These are phyloP conservation scores for Tuber brumale DNA, from an alignment of 495 filamentous ascomycete species.

Conservation along the genomic window DNA sequence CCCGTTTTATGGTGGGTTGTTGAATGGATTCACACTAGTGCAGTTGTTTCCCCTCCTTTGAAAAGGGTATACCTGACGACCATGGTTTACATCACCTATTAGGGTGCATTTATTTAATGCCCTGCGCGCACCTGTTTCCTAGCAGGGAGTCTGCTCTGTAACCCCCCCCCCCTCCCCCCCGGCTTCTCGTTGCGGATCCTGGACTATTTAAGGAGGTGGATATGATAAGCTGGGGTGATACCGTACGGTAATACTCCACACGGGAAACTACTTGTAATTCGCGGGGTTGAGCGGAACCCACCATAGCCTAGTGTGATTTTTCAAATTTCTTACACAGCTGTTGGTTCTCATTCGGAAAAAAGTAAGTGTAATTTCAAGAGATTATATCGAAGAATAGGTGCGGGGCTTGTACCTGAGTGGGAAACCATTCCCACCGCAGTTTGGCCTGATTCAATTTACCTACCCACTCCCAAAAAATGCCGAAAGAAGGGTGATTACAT, in stretches of 20 bases:
- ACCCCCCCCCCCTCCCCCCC: not conserved
- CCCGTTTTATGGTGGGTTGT: not conserved
- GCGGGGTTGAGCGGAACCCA: not conserved
- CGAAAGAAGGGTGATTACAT: not conserved
- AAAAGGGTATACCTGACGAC: not conserved
- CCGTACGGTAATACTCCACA: no score
- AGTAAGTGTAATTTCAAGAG: not conserved
- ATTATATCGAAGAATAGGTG: not conserved
- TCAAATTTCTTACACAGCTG: not conserved
- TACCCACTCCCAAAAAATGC: not conserved
- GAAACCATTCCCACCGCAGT: not conserved
- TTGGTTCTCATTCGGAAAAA: not conserved
- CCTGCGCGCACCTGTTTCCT: not conserved
- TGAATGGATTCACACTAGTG: not conserved
- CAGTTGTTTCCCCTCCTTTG: not conserved
- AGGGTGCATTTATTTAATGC: not conserved
- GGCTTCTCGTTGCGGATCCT: not conserved
- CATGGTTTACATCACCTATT: not conserved
- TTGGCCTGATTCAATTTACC: not conserved
- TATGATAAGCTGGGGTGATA: not conserved
- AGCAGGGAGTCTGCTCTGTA: not conserved
- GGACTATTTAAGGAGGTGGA: not conserved
- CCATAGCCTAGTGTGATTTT: not conserved
- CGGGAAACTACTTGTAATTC: not conserved
- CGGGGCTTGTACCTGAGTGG: not conserved